A percentile compares a stretch with the other conserved stretches of the same genome.
These are phyloP conservation scores for Cordyceps farinosa DNA, from an alignment of 2,329 filamentous ascomycete species.

Conservation along the genomic window DNA sequence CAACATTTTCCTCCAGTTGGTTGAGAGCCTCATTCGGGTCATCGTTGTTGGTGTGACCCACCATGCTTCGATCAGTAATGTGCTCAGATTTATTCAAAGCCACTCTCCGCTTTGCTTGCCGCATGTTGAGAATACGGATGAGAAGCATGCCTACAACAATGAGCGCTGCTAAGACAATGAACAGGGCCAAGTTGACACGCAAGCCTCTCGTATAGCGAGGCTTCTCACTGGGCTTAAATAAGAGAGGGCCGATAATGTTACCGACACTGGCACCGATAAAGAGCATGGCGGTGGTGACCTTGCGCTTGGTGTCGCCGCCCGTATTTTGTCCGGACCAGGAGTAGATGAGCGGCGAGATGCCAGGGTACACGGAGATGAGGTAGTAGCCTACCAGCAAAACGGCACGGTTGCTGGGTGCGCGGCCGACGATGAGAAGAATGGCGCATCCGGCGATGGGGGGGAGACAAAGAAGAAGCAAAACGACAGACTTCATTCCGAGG, in stretches of 20 bases:
- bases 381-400: slow-evolving; percentile 56
- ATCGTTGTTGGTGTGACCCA: slow-evolving; percentile 34
- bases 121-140: slow-evolving; percentile 48
- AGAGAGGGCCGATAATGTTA: slow-evolving; percentile 61
- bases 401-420: slow-evolving; percentile 42
- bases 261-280: slow-evolving; percentile 61
- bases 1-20: slow-evolving; percentile 22
- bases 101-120: slow-evolving; percentile 38
- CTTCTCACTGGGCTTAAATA: slow-evolving; percentile 55
- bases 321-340: slow-evolving; percentile 57
- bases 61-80: slow-evolving; percentile 52
- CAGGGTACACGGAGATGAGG: slow-evolving; percentile 57
- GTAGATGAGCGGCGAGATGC: slow-evolving; percentile 52
- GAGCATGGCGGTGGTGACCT: slow-evolving; percentile 57
- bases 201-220: slow-evolving; percentile 57
- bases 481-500: slow-evolving; percentile 53
- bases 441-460: slow-evolving; percentile 55
- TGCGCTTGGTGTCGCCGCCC: slow-evolving; percentile 64
- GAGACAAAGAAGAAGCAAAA: slow-evolving; percentile 51
- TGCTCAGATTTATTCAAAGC: slow-evolving; percentile 40
- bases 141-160: slow-evolving; percentile 34
- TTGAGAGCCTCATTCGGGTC: slow-evolving; percentile 24
- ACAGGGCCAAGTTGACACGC: slow-evolving; percentile 56
- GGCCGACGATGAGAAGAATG: slow-evolving; percentile 49
- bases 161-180: slow-evolving; percentile 52